Conservation (phyloP, 2,329 filamentous ascomycete genomes). For the Arthrinium puccinioides region DNA sequence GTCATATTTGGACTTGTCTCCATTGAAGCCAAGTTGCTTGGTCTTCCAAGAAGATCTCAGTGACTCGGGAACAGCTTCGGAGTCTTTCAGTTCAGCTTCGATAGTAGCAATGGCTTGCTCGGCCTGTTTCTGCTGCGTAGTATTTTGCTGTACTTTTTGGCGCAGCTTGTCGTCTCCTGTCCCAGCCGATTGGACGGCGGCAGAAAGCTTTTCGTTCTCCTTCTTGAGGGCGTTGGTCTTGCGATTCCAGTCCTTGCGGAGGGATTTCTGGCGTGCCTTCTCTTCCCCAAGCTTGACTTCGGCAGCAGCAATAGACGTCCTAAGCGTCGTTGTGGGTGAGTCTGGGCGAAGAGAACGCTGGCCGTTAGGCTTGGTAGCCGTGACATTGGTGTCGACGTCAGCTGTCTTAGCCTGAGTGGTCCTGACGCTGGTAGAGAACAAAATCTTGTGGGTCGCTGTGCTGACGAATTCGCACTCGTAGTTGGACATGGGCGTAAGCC, state of each 20-base stretch:
- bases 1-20: constrained; percentile 54
- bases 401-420: constrained; percentile 47
- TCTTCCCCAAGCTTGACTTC: constrained; percentile 65
- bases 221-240: constrained; percentile 60
- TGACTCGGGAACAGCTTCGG: constrained; percentile 57
- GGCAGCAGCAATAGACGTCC: constrained; percentile 66
- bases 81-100: constrained; percentile 52
- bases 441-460: constrained; percentile 54
- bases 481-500: constrained; percentile 63
- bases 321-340: constrained; percentile 69
- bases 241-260: constrained; percentile 68
- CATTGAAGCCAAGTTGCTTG: constrained; percentile 43
- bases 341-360: constrained; percentile 63
- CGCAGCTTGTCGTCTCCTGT: constrained; percentile 69
- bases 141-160: constrained; percentile 69
- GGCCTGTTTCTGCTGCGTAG: constrained; percentile 62
- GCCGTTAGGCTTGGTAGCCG: constrained; percentile 28
- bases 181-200: constrained; percentile 60
- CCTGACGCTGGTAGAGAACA: constrained; percentile 67
- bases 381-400: constrained; percentile 28
- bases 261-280: constrained; percentile 59
- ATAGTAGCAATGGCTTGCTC: constrained; percentile 49
- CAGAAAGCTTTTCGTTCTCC: constrained; percentile 64
- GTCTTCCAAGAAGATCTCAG: constrained; percentile 50
- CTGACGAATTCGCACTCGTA: constrained; percentile 75